Conservation (phyloP, 371 early-diverging fungal species). For the Mortierella sp. region DNA sequence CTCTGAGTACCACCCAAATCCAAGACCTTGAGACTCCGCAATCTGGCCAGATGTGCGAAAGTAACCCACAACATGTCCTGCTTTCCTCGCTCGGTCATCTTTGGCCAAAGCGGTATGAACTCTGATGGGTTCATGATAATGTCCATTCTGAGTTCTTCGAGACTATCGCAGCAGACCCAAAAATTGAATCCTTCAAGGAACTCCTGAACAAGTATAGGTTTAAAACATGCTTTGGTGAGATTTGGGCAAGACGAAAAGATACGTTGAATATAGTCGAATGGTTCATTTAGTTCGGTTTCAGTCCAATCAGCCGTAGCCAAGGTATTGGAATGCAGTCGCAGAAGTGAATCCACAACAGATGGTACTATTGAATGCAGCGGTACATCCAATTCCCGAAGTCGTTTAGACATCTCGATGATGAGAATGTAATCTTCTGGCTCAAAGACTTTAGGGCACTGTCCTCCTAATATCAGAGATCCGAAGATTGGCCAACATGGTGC, state of each 20-base stretch:
- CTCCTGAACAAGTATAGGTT: neutral
- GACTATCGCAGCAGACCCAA: conserved; percentile 10
- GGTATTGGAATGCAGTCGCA: neutral
- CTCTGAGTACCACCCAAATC: too few species aligned
- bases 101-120: neutral
- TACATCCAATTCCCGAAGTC: neutral
- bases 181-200: neutral
- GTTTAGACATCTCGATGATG: neutral
- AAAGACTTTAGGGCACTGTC: neutral
- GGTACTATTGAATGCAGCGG: neutral
- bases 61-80: neutral
- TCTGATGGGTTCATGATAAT: neutral
- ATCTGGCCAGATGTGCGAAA: neutral
- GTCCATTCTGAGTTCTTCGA: neutral
- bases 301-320: neutral
- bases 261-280: neutral
- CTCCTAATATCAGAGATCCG: neutral
- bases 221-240: neutral
- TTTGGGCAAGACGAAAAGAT: conserved; percentile 8
- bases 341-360: neutral
- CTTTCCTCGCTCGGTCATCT: neutral
- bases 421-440: too few species aligned
- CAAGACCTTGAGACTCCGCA: neutral
- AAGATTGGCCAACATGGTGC: conserved; percentile 9
- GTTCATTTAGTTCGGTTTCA: neutral